These are phyloP conservation scores for Kodamaea ohmeri DNA, from an alignment of 1,139 yeast species.

Conservation along the genomic window DNA sequence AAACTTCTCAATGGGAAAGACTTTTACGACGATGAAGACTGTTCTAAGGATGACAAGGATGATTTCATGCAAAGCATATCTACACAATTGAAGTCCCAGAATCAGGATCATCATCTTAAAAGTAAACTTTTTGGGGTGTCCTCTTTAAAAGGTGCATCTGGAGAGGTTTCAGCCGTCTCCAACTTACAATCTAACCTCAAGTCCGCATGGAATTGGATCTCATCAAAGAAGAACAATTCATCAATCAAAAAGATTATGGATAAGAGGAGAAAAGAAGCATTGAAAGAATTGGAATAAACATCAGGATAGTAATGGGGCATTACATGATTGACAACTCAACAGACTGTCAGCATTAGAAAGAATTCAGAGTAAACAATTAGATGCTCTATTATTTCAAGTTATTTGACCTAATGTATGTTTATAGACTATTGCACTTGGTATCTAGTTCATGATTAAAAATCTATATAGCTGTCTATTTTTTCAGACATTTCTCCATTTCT, in stretches of 20 bases:
- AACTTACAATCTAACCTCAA: slow-evolving; percentile 22
- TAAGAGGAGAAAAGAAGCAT: slow-evolving; percentile 41
- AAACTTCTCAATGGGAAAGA: slow-evolving; percentile 28
- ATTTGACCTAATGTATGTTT: too few relatives aligned
- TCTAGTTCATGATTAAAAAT: too few relatives aligned
- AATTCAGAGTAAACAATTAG: too few relatives aligned
- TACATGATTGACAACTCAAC: too few relatives aligned
- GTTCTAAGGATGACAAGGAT: slow-evolving; percentile 21
- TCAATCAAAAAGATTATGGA: slow-evolving; percentile 33
- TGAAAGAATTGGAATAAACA: slow-evolving; percentile 37
- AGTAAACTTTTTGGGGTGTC: slow-evolving; percentile 41
- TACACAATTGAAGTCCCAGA: slow-evolving; percentile 23
- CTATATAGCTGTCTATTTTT: too few relatives aligned
- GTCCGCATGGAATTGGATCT: slow-evolving; percentile 29
- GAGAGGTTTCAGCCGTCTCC: slow-evolving; percentile 31
- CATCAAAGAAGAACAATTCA: slow-evolving; percentile 14
- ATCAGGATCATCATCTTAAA: slow-evolving; percentile 28
- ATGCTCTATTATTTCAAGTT: too few relatives aligned
- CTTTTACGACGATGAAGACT: slow-evolving; percentile 26
- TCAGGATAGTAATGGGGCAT: too few relatives aligned
- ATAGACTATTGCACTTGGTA: too few relatives aligned
- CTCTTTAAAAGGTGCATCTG: slow-evolving; percentile 39
- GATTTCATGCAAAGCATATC: slow-evolving; percentile 9
- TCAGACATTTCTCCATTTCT: too few relatives aligned
- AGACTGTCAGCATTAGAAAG: too few relatives aligned